Conservation (phyloP, 2,329 filamentous ascomycete species). For the Aspergillus ochraceus region DNA sequence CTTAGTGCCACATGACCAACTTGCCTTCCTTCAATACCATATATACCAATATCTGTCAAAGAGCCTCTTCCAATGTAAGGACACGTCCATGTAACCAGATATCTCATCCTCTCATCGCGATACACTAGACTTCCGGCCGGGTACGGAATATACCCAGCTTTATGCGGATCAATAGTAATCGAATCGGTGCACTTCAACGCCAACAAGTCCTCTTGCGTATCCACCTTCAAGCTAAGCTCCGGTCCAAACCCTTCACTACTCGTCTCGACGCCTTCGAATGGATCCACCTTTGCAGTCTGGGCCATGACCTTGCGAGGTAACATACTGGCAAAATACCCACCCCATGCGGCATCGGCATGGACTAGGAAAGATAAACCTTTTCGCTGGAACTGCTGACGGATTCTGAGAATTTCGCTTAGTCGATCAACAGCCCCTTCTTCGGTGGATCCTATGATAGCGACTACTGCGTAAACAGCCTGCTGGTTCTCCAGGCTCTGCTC, state of each 20-base stretch:
- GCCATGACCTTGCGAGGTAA: constrained; percentile 24
- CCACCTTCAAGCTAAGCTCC: neutral
- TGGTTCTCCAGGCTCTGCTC: constrained; percentile 23
- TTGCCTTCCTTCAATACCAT: constrained; percentile 44
- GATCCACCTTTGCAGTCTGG: too few relatives aligned
- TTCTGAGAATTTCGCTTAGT: constrained; percentile 37
- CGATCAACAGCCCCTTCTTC: constrained; percentile 52
- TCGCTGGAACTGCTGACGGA: constrained; percentile 43
- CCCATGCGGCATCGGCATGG: constrained; percentile 53
- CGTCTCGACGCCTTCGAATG: neutral
- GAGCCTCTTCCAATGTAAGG: constrained; percentile 48
- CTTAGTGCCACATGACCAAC: too few relatives aligned
- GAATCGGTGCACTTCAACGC: constrained; percentile 45
- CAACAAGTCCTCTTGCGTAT: constrained; percentile 22
- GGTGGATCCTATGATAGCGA: constrained; percentile 50
- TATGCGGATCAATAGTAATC: constrained; percentile 52
- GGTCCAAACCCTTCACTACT: neutral
- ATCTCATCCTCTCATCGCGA: constrained; percentile 46
- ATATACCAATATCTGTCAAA: constrained; percentile 44
- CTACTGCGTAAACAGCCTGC: constrained; percentile 44
- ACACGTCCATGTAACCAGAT: constrained; percentile 20
- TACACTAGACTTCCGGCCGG: constrained; percentile 49
- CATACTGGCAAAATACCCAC: constrained; percentile 53
- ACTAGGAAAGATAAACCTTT: constrained; percentile 48
- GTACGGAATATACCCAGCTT: constrained; percentile 50